These are phyloP conservation scores for Chlorella sp. DNA, from an alignment of 139 green algal genomes.

Conservation along the genomic window DNA sequence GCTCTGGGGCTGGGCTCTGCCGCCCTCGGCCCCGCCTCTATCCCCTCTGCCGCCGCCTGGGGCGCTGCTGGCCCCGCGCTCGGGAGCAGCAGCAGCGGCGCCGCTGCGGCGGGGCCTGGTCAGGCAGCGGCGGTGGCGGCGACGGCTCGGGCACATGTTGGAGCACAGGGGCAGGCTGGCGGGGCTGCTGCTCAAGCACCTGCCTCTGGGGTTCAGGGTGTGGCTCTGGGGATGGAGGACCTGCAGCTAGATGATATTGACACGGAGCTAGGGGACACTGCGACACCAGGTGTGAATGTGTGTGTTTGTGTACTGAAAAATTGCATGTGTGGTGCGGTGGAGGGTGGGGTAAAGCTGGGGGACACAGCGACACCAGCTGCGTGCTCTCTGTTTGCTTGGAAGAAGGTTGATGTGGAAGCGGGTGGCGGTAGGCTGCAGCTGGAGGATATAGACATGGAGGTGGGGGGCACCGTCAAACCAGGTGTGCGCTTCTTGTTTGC, in stretches of 20 bases:
- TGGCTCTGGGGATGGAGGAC: neutral
- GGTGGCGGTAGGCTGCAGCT: neutral
- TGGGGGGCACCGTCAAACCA: neutral
- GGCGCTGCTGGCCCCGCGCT: neutral
- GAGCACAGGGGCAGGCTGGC: no score
- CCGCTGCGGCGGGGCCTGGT: neutral
- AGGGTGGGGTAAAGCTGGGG: neutral
- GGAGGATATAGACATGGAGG: slow-evolving; percentile 20
- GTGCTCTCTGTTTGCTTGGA: neutral
- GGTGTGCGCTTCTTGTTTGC: neutral
- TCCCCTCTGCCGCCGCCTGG: no score
- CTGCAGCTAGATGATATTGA: slow-evolving; percentile 33
- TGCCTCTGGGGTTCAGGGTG: no score
- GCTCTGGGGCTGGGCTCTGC: neutral
- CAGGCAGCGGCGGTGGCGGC: neutral
- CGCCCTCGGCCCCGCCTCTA: neutral
- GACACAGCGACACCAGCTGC: neutral
- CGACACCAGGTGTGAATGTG: slow-evolving; percentile 9
- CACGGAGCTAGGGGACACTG: neutral
- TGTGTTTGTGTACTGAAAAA: neutral
- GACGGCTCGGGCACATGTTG: no score
- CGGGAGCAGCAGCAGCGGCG: neutral
- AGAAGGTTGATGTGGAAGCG: no score
- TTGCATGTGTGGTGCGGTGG: neutral
- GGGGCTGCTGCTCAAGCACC: neutral